Evolutionary conservation across 2,329 filamentous ascomycete genomes (phyloP), one percentile per base, ranked within the genome.

Genomic region (Cercospora beticola): DNA sequence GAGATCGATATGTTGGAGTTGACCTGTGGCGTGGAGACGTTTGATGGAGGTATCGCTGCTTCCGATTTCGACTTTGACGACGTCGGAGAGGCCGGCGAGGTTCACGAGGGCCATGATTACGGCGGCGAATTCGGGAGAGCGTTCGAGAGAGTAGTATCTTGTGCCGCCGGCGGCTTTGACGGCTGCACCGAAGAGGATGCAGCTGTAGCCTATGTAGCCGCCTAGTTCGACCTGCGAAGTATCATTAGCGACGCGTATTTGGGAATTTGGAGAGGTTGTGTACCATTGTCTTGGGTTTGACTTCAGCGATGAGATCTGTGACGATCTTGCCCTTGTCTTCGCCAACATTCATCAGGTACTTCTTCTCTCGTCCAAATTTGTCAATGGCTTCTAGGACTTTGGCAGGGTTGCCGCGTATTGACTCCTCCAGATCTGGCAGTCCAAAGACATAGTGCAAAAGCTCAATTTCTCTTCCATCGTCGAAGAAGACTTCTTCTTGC

Each of bases 281-380:
- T 23, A 30, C 86, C 88, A 93, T 92, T 2, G 84, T 84, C 64
- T 87, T 79, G 0, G 91, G 91, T 77, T 90, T 91, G 59, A 85
- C 81, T 70, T 90, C 82, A 21, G 82, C 82, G 68, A 95, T 93
- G 46, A 94, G 79, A 31, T 90, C 84, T 8, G 85, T 85, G 1
- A 94, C 87, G 64, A 93, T 89, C 70, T 84, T 85, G 58, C 90
- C 91, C 80, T 95, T 95, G 75, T 88, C 84, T 72, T 89, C 85
- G 49, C 92, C 92, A 1, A 95, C 87, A 72, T 93, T 94, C 89
- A 94, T 94, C 62, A 94, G 85, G 71, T 90, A 91, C 77, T 89
- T 91, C 70, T 87, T 84, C 2, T 86, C 88, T 54, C 86, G 81
- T 12, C 82, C 87, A 78, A 85, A 94, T 63, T 90, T 86, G 75